These are phyloP conservation scores for Rhizoctonia solani DNA, from an alignment of 1,284 basidiomycete species.

Conservation along the genomic window DNA sequence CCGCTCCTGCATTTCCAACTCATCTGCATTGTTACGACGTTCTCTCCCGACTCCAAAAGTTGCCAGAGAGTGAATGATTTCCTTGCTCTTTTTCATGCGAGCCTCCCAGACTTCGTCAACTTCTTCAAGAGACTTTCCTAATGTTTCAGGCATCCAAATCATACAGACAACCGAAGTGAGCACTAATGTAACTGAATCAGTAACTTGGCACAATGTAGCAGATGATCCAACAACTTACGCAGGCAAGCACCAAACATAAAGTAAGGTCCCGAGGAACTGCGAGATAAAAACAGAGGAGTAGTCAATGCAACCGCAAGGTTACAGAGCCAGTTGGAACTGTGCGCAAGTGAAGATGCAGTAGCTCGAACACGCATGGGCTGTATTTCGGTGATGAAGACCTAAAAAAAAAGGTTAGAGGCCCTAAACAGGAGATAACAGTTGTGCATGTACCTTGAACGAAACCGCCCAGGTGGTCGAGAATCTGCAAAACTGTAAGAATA, in stretches of 20 bases:
- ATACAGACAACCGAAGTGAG: constrained; percentile 50
- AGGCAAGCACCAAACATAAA: constrained; percentile 53
- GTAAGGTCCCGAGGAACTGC: constrained; percentile 53
- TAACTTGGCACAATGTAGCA: not conserved
- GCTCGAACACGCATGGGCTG: constrained; percentile 51
- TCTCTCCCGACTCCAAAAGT: constrained; percentile 7
- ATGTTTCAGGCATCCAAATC: constrained; percentile 53
- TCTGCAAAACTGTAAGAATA: constrained; percentile 47
- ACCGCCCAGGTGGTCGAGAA: constrained; percentile 52
- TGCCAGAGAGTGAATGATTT: constrained; percentile 3
- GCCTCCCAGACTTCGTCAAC: constrained; percentile 49
- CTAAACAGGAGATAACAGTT: not conserved
- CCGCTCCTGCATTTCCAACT: constrained; percentile 7
- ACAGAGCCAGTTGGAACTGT: constrained; percentile 51
- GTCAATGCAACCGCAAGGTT: constrained; percentile 55
- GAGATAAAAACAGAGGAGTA: constrained; percentile 54
- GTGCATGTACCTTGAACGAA: constrained; percentile 36
- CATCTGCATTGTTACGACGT: not conserved
- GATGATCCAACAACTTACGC: constrained; percentile 31
- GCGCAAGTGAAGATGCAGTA: constrained; percentile 49
- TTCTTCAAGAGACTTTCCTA: constrained; percentile 52
- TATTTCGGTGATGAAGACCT: constrained; percentile 50
- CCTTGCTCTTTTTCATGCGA: constrained; percentile 3
- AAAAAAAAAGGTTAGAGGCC: not conserved
- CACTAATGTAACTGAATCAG: constrained; percentile 41